Percentiles rank a stretch among this genome's conserved stretches.
phyloP scores from a whole-genome alignment of 2,329 filamentous ascomycete genomes.

The Paecilomyces formosus region DNA sequence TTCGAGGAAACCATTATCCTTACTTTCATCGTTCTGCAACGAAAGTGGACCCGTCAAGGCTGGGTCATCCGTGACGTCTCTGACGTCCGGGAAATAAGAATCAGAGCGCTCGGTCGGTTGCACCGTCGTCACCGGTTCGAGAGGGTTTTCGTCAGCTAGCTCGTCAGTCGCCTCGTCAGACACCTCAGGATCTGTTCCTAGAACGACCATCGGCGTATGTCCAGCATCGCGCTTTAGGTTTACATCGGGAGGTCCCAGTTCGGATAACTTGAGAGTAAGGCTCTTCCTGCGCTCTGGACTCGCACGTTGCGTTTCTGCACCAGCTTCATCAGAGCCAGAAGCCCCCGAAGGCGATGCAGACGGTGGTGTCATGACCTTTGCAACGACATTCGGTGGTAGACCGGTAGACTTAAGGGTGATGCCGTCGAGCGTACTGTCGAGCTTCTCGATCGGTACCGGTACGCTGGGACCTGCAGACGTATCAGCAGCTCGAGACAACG shows the following conservation, averaged over 20 bases:
- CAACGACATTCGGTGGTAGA: slow-evolving; percentile 35
- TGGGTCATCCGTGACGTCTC: slow-evolving; percentile 35
- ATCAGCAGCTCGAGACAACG: slow-evolving; percentile 26
- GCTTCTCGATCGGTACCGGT: slow-evolving; percentile 38
- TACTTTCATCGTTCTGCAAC: slow-evolving; percentile 33
- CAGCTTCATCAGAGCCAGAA: slow-evolving; percentile 13
- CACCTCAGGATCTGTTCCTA: slow-evolving; percentile 27
- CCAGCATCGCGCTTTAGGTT: slow-evolving; percentile 36
- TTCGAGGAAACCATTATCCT: slow-evolving; percentile 33
- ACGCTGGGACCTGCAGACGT: slow-evolving; percentile 22
- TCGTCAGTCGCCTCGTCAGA: slow-evolving; percentile 18
- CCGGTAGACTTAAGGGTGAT: slow-evolving; percentile 41
- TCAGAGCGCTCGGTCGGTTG: slow-evolving; percentile 31
- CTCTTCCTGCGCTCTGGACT: slow-evolving; percentile 19
- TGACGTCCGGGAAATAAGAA: slow-evolving; percentile 34
- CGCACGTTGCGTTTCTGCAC: slow-evolving; percentile 12
- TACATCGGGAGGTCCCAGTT: slow-evolving; percentile 29
- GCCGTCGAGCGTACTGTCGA: slow-evolving; percentile 39
- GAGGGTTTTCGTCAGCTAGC: slow-evolving; percentile 20
- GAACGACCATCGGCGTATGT: slow-evolving; percentile 38
- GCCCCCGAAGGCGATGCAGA: slow-evolving; percentile 22
- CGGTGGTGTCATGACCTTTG: slow-evolving; percentile 36
- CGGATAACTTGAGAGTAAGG: slow-evolving; percentile 27
- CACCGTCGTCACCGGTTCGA: slow-evolving; percentile 23
- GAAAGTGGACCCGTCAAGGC: slow-evolving; percentile 37